Conservation (phyloP, 768 basidiomycete species). For the Boletus insuetus region DNA sequence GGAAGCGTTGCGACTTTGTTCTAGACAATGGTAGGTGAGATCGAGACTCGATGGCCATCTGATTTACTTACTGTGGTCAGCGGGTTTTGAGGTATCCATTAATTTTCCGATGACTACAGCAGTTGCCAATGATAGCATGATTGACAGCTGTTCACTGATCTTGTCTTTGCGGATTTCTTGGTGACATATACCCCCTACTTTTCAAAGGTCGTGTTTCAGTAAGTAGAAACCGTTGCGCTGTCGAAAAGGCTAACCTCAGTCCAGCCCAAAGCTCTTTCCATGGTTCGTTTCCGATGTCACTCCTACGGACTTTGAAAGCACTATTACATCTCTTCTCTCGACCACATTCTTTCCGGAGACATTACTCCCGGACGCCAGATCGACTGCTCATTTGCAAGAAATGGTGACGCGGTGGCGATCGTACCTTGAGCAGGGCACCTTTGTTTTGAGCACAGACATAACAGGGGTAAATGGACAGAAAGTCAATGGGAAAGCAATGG, state of each 20-base stretch:
- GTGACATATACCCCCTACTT: slow-evolving; percentile 86
- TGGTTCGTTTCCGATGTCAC: slow-evolving; percentile 98
- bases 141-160: slow-evolving; percentile 81
- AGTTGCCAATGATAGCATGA: neutral
- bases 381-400: slow-evolving; percentile 43
- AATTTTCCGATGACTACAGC: neutral
- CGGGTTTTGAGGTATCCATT: slow-evolving; percentile 79
- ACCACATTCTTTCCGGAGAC: slow-evolving; percentile 53
- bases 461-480: slow-evolving; percentile 29
- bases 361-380: slow-evolving; percentile 22
- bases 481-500: slow-evolving; percentile 23
- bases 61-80: slow-evolving; percentile 36
- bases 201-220: slow-evolving; percentile 88
- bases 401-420: slow-evolving; percentile 71
- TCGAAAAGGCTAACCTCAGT: slow-evolving; percentile 10
- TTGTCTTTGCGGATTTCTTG: slow-evolving; percentile 91
- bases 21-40: slow-evolving; percentile 76
- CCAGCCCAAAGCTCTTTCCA: slow-evolving; percentile 87
- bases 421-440: slow-evolving; percentile 69
- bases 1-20: slow-evolving; percentile 71
- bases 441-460: slow-evolving; percentile 53
- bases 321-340: slow-evolving; percentile 56
- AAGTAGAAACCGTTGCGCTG: slow-evolving; percentile 22
- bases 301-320: slow-evolving; percentile 72
- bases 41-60: neutral